Percentiles rank a stretch among this genome's conserved stretches.
Evolutionary conservation across 441 rosid species (phyloP).

Genomic region (Pelargonium citronellum): DNA sequence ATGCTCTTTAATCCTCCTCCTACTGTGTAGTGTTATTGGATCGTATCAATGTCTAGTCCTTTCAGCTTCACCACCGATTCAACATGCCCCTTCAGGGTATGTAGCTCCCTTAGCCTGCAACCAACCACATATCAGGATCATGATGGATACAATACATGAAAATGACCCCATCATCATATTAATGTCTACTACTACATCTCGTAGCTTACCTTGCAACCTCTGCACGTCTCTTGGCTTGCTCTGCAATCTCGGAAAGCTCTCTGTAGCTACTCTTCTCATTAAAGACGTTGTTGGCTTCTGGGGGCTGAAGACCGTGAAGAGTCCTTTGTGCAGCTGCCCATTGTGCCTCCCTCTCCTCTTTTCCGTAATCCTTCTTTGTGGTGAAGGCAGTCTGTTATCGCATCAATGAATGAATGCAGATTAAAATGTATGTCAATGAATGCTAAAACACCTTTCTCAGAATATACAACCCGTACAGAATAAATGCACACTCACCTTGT

Average conservation of each 20-base stretch:
- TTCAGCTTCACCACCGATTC: slow-evolving; percentile 77
- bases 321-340: slow-evolving; percentile 95
- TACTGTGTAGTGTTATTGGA: slow-evolving; percentile 79
- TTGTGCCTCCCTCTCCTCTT: slow-evolving; percentile 88
- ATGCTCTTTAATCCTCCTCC: background rate
- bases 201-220: slow-evolving; percentile 67
- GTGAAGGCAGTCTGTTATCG: slow-evolving; percentile 71
- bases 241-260: slow-evolving; percentile 82
- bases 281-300: slow-evolving; percentile 41
- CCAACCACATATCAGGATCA: background rate
- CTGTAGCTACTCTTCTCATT: slow-evolving; percentile 58
- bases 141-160: background rate
- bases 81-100: slow-evolving; percentile 65
- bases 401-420: background rate
- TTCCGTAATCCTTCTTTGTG: slow-evolving; percentile 88
- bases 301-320: slow-evolving; percentile 84
- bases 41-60: slow-evolving; percentile 72
- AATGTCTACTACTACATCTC: background rate
- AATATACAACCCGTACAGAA: no score
- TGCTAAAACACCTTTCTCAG: no score
- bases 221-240: slow-evolving; percentile 85
- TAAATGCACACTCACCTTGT: slow-evolving; percentile 45
- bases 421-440: no score
- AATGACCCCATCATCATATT: no score
- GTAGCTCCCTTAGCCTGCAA: slow-evolving; percentile 68